Base-by-base conservation (phyloP, 2,329 filamentous ascomycete genomes). In the Cladophialophora yegresii region DNA sequence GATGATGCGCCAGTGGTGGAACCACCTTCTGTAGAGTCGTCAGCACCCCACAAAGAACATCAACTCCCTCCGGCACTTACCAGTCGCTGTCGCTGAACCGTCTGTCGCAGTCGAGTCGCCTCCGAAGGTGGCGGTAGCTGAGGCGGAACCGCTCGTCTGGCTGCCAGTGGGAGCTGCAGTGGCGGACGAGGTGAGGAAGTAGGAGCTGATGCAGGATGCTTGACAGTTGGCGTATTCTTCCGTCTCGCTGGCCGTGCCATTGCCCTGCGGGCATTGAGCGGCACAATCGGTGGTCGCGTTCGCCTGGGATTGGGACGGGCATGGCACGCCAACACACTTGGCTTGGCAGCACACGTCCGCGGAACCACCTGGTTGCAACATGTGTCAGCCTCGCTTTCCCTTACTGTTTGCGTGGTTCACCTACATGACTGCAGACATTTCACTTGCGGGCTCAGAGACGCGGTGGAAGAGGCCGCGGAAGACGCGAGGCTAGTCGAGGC, bases 221-320 rank as follows among this genome's bases (percentile, higher is more conserved):
- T 82, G 77, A 73, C 83, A 85, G 54, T 76, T 67, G 65, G 78
- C 76, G 69, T 80, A 85, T 64, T 74, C 74, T 58, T 79, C 67
- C 36, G 79, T 81, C 64, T 80, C 82, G 12, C 72, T 73, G 2
- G 77, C 72, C 32, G 79, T 77, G 51, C 83, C 82, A 67, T 78
- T 77, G 61, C 83, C 83, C 76, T 85, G 82, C 62, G 81, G 79
- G 73, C 83, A 85, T 59, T 79, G 76, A 53, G 77, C 77, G 54
- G 81, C 82, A 70, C 83, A 85, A 55, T 77, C 74, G 71, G 77
- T 83, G 72, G 82, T 84, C 63, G 79, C 77, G 70, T 82, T 79
- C 70, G 77, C 81, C 73, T 82, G 78, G 54, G 72, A 71, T n/a
- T 78, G 76, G 72, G 79, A 80, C 67, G 83, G 83, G 73, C 80